Conservation (phyloP, 2,329 filamentous ascomycete genomes). For the Westerdykella aurantiaca region DNA sequence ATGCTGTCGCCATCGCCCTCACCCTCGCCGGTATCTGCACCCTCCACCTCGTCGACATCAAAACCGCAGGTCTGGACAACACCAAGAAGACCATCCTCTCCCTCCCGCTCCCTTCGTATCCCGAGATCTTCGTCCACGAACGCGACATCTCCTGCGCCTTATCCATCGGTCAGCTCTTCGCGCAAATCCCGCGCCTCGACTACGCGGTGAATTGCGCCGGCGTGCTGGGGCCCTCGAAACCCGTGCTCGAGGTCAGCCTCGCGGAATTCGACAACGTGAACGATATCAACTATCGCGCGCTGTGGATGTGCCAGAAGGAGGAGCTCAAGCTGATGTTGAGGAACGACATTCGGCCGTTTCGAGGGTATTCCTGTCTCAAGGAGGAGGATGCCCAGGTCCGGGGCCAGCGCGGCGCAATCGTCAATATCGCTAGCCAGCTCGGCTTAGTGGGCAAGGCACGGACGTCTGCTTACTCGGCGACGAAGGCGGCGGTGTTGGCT, state of each 20-base stretch:
- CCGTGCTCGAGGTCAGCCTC: constrained; percentile 44
- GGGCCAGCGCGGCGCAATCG: constrained; percentile 40
- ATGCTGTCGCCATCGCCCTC: constrained; percentile 48
- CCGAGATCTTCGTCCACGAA: constrained; percentile 34
- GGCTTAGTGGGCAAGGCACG: constrained; percentile 32
- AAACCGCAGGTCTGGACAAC: constrained; percentile 38
- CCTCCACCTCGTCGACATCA: constrained; percentile 52
- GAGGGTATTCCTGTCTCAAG: constrained; percentile 4
- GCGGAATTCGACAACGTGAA: constrained; percentile 51
- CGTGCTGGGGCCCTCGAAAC: constrained; percentile 39
- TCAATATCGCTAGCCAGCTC: constrained; percentile 49
- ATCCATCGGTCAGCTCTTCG: constrained; percentile 33
- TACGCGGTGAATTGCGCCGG: constrained; percentile 52
- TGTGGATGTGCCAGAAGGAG: constrained; percentile 52
- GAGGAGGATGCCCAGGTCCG: constrained; percentile 10
- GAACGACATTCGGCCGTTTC: constrained; percentile 44
- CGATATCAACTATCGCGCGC: constrained; percentile 52
- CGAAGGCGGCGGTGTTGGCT: constrained; percentile 52
- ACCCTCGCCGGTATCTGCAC: constrained; percentile 45
- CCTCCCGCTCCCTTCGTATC: constrained; percentile 11
- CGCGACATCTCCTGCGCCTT: constrained; percentile 46
- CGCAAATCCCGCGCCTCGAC: constrained; percentile 43
- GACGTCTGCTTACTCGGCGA: constrained; percentile 48
- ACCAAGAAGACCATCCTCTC: constrained; percentile 18
- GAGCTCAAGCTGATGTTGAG: constrained; percentile 48